Percentiles rank a stretch among this genome's conserved stretches.
These are phyloP conservation scores for Claviceps cyperi DNA, from an alignment of 2,329 filamentous ascomycete genomes.

Conservation along the genomic window DNA sequence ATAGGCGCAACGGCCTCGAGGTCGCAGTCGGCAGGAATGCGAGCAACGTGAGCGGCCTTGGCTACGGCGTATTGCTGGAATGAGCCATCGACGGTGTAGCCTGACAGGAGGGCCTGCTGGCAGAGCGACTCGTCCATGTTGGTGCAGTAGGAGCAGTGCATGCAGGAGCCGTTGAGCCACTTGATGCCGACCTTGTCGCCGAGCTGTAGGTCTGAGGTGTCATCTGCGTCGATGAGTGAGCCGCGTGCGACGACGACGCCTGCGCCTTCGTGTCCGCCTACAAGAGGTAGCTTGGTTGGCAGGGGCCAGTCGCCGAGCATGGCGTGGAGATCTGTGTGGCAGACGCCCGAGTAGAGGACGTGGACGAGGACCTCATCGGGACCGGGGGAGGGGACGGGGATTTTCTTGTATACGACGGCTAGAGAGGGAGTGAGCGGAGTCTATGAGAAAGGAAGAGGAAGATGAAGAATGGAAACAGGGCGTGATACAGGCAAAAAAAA, in stretches of 20 bases:
- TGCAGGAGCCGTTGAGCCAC: slow-evolving; percentile 83
- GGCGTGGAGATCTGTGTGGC: slow-evolving; percentile 71
- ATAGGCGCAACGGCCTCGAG: slow-evolving; percentile 69
- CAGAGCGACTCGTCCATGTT: slow-evolving; percentile 74
- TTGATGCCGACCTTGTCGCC: slow-evolving; percentile 82
- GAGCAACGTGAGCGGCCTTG: slow-evolving; percentile 73
- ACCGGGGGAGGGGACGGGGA: slow-evolving; percentile 66
- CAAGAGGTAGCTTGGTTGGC: slow-evolving; percentile 65
- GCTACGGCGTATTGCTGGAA: slow-evolving; percentile 90
- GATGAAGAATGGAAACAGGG: no score
- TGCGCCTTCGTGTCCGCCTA: slow-evolving; percentile 70
- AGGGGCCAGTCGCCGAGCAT: slow-evolving; percentile 86
- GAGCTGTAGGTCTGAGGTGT: slow-evolving; percentile 44
- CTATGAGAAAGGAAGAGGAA: no score
- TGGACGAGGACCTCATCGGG: slow-evolving; percentile 87
- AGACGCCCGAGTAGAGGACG: slow-evolving; percentile 81
- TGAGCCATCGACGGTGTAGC: slow-evolving; percentile 82
- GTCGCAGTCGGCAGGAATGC: slow-evolving; percentile 61
- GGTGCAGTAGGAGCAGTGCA: slow-evolving; percentile 72
- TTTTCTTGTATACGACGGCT: slow-evolving; percentile 62
- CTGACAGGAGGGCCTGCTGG: slow-evolving; percentile 57
- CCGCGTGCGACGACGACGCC: slow-evolving; percentile 73
- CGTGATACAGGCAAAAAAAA: no score
- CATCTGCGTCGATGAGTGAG: slow-evolving; percentile 48
- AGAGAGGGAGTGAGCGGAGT: no score